phyloP scores from a whole-genome alignment of 352 stramenopile species.

The Globisporangium splendens region DNA sequence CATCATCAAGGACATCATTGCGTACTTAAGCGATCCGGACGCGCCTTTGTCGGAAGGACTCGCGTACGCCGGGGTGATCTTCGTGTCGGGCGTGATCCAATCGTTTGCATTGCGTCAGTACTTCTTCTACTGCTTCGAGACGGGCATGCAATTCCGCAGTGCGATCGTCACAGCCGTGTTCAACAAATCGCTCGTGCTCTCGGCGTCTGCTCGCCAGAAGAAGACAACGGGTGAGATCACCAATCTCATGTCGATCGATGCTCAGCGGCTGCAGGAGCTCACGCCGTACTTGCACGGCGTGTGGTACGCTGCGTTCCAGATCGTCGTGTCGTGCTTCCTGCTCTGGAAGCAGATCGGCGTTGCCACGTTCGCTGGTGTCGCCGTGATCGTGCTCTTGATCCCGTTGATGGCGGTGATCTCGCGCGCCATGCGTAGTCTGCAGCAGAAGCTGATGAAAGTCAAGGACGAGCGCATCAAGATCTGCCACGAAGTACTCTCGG shows the following conservation, averaged over 20 bases:
- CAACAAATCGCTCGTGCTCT: conserved; percentile 70
- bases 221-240: conserved; percentile 88
- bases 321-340: conserved; percentile 44
- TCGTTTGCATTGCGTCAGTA: conserved; percentile 62
- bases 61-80: conserved; percentile 44
- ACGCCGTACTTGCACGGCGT: conserved; percentile 90
- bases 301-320: conserved; percentile 71
- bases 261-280: conserved; percentile 88
- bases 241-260: conserved; percentile 95
- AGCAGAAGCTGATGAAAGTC: conserved; percentile 86
- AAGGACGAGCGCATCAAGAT: conserved; percentile 95
- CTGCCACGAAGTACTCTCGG: conserved; percentile 92
- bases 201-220: conserved; percentile 42
- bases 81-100: conserved; percentile 44
- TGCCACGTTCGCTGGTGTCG: conserved; percentile 83
- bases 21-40: conserved; percentile 44
- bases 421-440: conserved; percentile 66
- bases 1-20: conserved; percentile 68
- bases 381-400: conserved; percentile 89
- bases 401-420: conserved; percentile 82
- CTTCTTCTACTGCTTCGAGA: conserved; percentile 65
- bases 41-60: conserved; percentile 39
- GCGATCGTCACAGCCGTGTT: conserved; percentile 53
- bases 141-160: conserved; percentile 48
- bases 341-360: conserved; percentile 56